These are phyloP conservation scores for Tulasnella sp. DNA, from an alignment of 768 basidiomycete genomes.

Conservation along the genomic window DNA sequence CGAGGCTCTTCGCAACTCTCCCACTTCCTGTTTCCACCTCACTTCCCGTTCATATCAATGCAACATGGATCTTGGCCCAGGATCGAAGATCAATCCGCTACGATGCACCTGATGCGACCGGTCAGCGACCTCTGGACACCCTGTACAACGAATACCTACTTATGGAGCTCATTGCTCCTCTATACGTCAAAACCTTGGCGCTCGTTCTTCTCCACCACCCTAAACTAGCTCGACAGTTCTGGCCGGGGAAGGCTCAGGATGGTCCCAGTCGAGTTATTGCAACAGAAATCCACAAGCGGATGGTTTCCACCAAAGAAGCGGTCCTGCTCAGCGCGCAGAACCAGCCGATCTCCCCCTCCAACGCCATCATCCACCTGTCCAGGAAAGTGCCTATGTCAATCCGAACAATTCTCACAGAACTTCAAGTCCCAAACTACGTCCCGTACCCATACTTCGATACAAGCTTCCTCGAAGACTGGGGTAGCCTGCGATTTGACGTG, in stretches of 20 bases:
- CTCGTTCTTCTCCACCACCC: background rate
- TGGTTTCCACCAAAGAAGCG: background rate
- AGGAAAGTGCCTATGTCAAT: background rate
- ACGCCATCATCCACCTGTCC: background rate
- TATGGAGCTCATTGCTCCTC: background rate
- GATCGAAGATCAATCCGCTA: conserved; percentile 12
- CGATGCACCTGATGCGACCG: background rate
- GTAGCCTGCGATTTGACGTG: conserved; percentile 6
- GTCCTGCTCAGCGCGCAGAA: background rate
- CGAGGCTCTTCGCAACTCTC: conserved; percentile 3
- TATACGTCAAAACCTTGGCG: conserved; percentile 7
- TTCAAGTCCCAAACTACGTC: conserved; percentile 12
- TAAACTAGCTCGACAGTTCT: background rate
- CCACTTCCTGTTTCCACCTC: conserved; percentile 6
- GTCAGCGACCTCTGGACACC: conserved; percentile 6
- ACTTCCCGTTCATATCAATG: conserved; percentile 21
- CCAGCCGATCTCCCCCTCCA: background rate
- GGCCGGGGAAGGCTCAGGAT: conserved; percentile 3
- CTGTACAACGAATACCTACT: conserved; percentile 6
- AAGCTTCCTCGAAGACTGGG: conserved; percentile 17
- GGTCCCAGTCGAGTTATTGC: background rate
- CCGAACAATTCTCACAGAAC: background rate
- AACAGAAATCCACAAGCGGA: background rate
- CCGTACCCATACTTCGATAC: background rate
- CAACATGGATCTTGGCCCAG: conserved; percentile 6